A percentile compares a stretch with the other conserved stretches of the same genome.
phyloP scores from a whole-genome alignment of 192 early-diverging fungal genomes.

The Podila verticillata region DNA sequence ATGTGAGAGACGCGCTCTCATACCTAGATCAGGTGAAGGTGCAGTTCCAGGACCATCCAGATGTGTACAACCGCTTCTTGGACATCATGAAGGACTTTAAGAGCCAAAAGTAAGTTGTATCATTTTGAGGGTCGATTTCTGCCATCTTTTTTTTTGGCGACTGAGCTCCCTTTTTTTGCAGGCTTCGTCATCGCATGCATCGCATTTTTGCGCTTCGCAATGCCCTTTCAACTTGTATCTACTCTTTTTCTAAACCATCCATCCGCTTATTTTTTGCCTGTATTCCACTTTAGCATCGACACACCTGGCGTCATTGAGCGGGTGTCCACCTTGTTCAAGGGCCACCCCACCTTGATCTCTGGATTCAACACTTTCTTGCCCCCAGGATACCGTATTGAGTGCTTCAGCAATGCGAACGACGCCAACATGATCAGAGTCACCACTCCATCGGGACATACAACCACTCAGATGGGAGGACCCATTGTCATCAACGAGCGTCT shows the following conservation, averaged over 20 bases:
- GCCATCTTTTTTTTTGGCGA: neutral
- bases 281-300: constrained; percentile 69
- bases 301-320: constrained; percentile 98
- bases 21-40: constrained; percentile 97
- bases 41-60: constrained; percentile 91
- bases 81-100: constrained; percentile 99
- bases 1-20: constrained; percentile 94
- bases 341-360: constrained; percentile 88
- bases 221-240: too few relatives aligned
- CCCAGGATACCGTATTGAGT: constrained; percentile 97
- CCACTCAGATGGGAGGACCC: constrained; percentile 60
- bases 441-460: constrained; percentile 80
- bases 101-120: constrained; percentile 79
- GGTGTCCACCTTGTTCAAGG: constrained; percentile 94
- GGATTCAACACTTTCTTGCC: constrained; percentile 99
- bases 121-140: neutral
- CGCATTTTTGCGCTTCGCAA: too few relatives aligned
- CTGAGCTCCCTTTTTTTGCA: too few relatives aligned
- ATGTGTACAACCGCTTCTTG: constrained; percentile 97
- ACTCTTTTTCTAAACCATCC: neutral
- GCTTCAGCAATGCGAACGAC: constrained; percentile 82
- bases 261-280: neutral
- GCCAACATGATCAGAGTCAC: constrained; percentile 84
- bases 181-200: too few relatives aligned
- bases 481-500: constrained; percentile 40